phyloP scores from a whole-genome alignment of 768 basidiomycete species.

The Tylopilus plumbeoviolaceoides region DNA sequence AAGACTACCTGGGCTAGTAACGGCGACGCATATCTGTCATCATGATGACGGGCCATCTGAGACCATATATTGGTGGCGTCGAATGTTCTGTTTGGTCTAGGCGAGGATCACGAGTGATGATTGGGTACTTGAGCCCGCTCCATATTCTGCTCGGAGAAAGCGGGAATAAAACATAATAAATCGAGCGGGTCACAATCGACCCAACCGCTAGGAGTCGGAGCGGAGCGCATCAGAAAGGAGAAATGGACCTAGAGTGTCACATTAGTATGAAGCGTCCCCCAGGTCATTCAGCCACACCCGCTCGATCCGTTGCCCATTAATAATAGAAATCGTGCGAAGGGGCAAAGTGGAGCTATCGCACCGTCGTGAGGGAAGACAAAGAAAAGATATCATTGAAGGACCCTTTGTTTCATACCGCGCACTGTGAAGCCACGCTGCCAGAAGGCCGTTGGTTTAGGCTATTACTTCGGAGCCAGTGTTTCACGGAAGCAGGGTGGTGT shows the following conservation, averaged over 20 bases:
- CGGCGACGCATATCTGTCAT: background rate
- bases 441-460: background rate
- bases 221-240: background rate
- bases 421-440: background rate
- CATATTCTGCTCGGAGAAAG: background rate
- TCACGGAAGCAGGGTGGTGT: background rate
- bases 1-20: background rate
- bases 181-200: constrained; percentile 2
- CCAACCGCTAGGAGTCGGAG: constrained; percentile 29
- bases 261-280: background rate
- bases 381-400: background rate
- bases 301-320: constrained; percentile 15
- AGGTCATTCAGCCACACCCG: background rate
- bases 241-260: background rate
- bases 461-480: background rate
- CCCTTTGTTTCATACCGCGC: background rate
- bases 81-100: constrained; percentile 5
- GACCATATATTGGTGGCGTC: constrained; percentile 8
- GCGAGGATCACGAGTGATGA: constrained; percentile 23
- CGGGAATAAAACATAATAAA: background rate
- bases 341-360: background rate
- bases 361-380: background rate
- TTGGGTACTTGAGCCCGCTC: constrained; percentile 2
- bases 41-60: background rate
- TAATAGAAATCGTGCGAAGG: background rate